Conservation (phyloP, 2,329 filamentous ascomycete genomes). For the Fusarium vanettenii region DNA sequence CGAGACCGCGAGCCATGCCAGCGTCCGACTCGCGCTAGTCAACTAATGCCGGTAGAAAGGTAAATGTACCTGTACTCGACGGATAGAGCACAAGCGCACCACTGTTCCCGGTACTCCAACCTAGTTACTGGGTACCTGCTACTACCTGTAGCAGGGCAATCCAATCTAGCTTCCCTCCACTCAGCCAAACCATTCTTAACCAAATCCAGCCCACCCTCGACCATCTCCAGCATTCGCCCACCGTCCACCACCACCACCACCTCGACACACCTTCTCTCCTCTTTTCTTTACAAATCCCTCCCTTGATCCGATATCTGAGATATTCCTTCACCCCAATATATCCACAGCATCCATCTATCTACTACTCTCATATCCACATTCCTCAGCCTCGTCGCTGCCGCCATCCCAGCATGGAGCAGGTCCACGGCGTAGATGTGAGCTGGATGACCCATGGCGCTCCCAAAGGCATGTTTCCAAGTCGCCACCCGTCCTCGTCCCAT, state of each 20-base stretch:
- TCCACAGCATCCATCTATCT: neutral
- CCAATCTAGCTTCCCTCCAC: constrained; percentile 26
- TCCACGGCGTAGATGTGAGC: constrained; percentile 86
- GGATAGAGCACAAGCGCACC: constrained; percentile 14
- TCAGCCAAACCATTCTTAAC: constrained; percentile 4
- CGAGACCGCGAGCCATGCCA: constrained; percentile 26
- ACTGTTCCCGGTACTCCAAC: constrained; percentile 23
- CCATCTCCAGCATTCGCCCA: constrained; percentile 37
- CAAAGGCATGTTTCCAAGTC: constrained; percentile 72
- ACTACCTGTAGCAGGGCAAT: neutral
- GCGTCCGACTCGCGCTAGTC: constrained; percentile 19
- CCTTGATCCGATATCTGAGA: constrained; percentile 8
- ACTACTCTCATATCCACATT: constrained; percentile 1
- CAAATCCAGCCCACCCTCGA: constrained; percentile 26
- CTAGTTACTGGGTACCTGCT: neutral
- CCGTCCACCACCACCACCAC: constrained; percentile 32
- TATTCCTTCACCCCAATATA: constrained; percentile 9
- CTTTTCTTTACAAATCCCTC: constrained; percentile 18
- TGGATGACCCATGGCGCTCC: constrained; percentile 87
- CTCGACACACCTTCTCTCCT: constrained; percentile 25
- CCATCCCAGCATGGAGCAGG: constrained; percentile 74
- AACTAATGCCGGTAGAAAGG: constrained; percentile 17
- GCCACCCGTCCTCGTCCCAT: constrained; percentile 34
- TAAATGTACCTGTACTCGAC: constrained; percentile 32
- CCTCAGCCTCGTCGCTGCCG: constrained; percentile 22